These are phyloP conservation scores for Mycena maculata DNA, from an alignment of 768 basidiomycete genomes.

Conservation along the genomic window DNA sequence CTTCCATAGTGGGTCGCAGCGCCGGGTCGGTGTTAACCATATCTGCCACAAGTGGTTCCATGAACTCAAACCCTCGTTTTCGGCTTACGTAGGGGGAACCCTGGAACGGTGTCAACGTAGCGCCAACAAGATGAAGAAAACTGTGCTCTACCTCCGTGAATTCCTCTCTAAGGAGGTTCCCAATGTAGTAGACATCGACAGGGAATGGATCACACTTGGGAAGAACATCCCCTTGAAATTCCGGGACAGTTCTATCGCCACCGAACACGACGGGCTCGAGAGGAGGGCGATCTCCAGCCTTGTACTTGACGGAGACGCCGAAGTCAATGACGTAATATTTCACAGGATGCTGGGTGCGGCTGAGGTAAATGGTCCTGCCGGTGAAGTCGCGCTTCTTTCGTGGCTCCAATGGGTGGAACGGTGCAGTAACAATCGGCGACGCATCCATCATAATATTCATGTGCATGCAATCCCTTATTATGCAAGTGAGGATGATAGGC, in stretches of 20 bases:
- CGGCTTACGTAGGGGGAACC: conserved; percentile 12
- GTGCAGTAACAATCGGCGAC: conserved; percentile 14
- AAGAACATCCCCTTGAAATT: conserved; percentile 31
- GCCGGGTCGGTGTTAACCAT: conserved; percentile 42
- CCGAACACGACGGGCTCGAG: conserved; percentile 11
- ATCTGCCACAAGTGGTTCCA: conserved; percentile 31
- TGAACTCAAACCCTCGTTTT: conserved; percentile 34
- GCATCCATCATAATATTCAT: conserved; percentile 43
- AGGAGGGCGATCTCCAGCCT: neutral
- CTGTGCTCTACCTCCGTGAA: conserved; percentile 23
- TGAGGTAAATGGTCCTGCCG: neutral
- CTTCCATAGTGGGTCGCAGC: conserved; percentile 49
- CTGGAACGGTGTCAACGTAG: conserved; percentile 4
- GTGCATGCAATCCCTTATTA: conserved; percentile 34
- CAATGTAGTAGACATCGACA: conserved; percentile 49
- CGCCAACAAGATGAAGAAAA: too few species aligned
- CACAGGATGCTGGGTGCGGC: conserved; percentile 12
- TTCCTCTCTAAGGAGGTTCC: conserved; percentile 42
- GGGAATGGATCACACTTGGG: conserved; percentile 45
- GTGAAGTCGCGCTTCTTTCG: neutral
- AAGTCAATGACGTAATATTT: conserved; percentile 36
- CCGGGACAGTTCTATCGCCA: conserved; percentile 40
- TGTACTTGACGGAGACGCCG: conserved; percentile 20
- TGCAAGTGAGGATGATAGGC: neutral
- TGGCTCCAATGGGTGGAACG: conserved; percentile 32